Base-by-base conservation (phyloP, 2,329 filamentous ascomycete genomes). In the Penicillium aurantiogriseum region DNA sequence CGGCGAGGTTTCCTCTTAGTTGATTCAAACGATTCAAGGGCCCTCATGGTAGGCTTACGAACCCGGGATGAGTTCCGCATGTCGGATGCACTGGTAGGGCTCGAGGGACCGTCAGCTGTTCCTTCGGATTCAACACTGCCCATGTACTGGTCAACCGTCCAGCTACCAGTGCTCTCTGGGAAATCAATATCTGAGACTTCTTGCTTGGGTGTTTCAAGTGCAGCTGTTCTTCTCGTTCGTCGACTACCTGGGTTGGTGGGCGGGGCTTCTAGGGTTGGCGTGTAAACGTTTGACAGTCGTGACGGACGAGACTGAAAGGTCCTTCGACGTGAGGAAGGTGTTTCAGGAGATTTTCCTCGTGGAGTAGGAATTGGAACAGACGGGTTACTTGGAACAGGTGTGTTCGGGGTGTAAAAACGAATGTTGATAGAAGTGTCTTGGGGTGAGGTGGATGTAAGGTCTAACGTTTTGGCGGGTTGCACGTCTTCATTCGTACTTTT, bases 21-120 rank as follows among this genome's bases (percentile, higher is more conserved):
- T 19, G 42, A 64, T 23, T 60, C 48, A 15, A 64, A 47, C 40
- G 69, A 64, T 58, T 74, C 71, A 21, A 68, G 62, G 8, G 71
- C 70, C 31, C 69, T 67, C 21, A 59, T 58, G 4, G 70, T 72
- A 19, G 69, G 69, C 46, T 71, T 71, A 43, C 69, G 68, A 31
- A 66, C 40, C 5, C 71, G 69, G 17, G 54, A 61, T 19, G 71
- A 73, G 35, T 64, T 55, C n/a, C 69, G 66, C 29, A 57, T 58
- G 8, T 64, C 66, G 50, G 53, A 59, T 25, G 62, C 39, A 48
- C 60, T 54, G 43, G 59, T 53, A 40, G 67, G 58, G n/a, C 63
- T 61, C 17, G 57, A 50, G 36, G 50, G 45, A 38, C 47, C 38
- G 29, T 61, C 63, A 11, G 39, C 51, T n/a, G 59, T 46, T 44